These are phyloP conservation scores for Peniophora sp. DNA, from an alignment of 1,284 basidiomycete genomes.

Conservation along the genomic window DNA sequence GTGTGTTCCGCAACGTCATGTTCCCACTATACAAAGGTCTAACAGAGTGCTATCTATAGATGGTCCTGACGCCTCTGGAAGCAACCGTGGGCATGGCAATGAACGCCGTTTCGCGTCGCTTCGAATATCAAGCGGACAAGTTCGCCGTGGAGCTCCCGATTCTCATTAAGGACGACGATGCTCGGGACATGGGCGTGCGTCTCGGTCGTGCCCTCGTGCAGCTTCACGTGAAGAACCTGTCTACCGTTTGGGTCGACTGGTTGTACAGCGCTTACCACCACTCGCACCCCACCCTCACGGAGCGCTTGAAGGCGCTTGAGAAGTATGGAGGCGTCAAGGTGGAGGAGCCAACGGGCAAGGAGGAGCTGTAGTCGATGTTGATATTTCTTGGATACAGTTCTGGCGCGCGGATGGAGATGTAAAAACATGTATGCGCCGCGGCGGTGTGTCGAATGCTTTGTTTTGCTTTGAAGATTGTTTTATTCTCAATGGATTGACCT, in stretches of 20 bases:
- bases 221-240: slow-evolving; percentile 85
- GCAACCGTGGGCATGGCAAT: slow-evolving; percentile 69
- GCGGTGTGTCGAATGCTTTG: too few relatives aligned
- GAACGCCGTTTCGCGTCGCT: slow-evolving; percentile 76
- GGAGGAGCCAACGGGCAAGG: slow-evolving; percentile 17
- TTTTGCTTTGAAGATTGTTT: too few relatives aligned
- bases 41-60: slow-evolving; percentile 28
- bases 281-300: slow-evolving; percentile 86
- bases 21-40: background rate
- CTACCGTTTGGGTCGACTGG: slow-evolving; percentile 89
- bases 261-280: slow-evolving; percentile 91
- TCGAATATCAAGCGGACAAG: slow-evolving; percentile 87
- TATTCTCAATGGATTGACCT: too few relatives aligned
- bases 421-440: too few relatives aligned
- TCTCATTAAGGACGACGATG: slow-evolving; percentile 34
- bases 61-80: slow-evolving; percentile 81
- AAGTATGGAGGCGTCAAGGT: slow-evolving; percentile 26
- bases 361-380: slow-evolving; percentile 18
- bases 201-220: slow-evolving; percentile 74
- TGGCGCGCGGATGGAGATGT: too few relatives aligned
- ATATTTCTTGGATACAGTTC: too few relatives aligned
- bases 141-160: slow-evolving; percentile 68
- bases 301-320: slow-evolving; percentile 78
- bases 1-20: slow-evolving; percentile 7
- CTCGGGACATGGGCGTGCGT: slow-evolving; percentile 73